Percentiles rank a stretch among this genome's conserved stretches.
Evolutionary conservation across 306 rosid genomes (phyloP).

Genomic region (Erythrophleum fordii): DNA sequence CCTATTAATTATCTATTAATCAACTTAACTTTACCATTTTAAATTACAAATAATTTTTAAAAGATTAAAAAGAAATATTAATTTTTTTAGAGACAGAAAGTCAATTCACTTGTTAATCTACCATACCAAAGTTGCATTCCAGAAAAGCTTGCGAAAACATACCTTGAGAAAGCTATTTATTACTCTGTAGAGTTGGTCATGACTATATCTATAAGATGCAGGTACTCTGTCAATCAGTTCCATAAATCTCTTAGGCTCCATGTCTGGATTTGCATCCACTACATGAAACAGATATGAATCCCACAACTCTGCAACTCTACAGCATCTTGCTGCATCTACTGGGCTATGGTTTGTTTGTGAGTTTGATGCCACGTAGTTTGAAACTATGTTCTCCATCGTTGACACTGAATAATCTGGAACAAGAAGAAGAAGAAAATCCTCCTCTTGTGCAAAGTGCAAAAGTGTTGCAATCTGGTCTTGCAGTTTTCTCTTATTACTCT

Average conservation of each 20-base stretch:
- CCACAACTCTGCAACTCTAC: conserved; percentile 71
- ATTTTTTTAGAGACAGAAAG: too few relatives aligned
- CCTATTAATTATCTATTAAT: neutral
- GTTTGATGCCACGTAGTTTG: conserved; percentile 54
- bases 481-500: conserved; percentile 49
- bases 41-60: neutral
- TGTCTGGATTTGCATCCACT: conserved; percentile 59
- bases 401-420: conserved; percentile 53
- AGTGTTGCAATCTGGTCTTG: conserved; percentile 63
- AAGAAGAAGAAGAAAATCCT: conserved; percentile 67
- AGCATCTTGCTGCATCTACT: conserved; percentile 47
- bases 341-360: conserved; percentile 44
- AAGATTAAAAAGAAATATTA: too few relatives aligned
- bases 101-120: neutral
- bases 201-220: conserved; percentile 59
- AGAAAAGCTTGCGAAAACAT: conserved; percentile 13
- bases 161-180: conserved; percentile 72
- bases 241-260: conserved; percentile 65
- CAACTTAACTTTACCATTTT: neutral
- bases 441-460: conserved; percentile 68
- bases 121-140: neutral
- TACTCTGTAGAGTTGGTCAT: conserved; percentile 74
- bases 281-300: conserved; percentile 68
- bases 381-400: conserved; percentile 74
- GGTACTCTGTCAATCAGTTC: conserved; percentile 82